These are phyloP conservation scores for Houttuynia cordata DNA, from an alignment of 164 flowering plant species.

Conservation along the genomic window DNA sequence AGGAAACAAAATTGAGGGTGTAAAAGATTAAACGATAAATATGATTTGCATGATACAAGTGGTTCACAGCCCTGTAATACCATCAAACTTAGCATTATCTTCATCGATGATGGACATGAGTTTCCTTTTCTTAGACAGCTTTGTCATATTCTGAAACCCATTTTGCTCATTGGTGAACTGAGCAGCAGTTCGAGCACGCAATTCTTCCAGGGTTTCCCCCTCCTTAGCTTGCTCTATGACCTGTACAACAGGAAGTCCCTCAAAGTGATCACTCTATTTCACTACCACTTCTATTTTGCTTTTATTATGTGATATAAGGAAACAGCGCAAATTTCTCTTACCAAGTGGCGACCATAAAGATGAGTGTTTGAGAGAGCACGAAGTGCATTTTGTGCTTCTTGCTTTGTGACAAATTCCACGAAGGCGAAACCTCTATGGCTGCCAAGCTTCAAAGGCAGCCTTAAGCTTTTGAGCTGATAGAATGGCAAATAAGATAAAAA, in stretches of 20 bases:
- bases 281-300: not conserved
- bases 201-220: slow-evolving; percentile 83
- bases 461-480: slow-evolving; percentile 65
- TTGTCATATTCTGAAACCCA: slow-evolving; percentile 34
- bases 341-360: slow-evolving; percentile 91
- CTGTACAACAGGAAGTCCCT: slow-evolving; percentile 17
- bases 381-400: slow-evolving; percentile 84
- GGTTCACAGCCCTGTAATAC: slow-evolving; percentile 9
- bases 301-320: not conserved
- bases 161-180: slow-evolving; percentile 46
- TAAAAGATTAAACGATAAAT: not conserved
- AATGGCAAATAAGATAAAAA: not conserved
- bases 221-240: slow-evolving; percentile 92
- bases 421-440: slow-evolving; percentile 97
- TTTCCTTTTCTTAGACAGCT: slow-evolving; percentile 66
- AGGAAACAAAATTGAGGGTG: slow-evolving; percentile 1
- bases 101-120: slow-evolving; percentile 33
- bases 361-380: slow-evolving; percentile 82
- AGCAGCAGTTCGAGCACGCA: slow-evolving; percentile 77
- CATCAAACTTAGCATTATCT: slow-evolving; percentile 31
- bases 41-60: not conserved
- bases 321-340: slow-evolving; percentile 18
- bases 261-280: not conserved
- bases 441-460: slow-evolving; percentile 77
- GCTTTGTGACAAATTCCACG: slow-evolving; percentile 83